Percentiles rank a stretch among this genome's conserved stretches.
These are phyloP conservation scores for Whalleya microplaca DNA, from an alignment of 2,329 filamentous ascomycete species.

Conservation along the genomic window DNA sequence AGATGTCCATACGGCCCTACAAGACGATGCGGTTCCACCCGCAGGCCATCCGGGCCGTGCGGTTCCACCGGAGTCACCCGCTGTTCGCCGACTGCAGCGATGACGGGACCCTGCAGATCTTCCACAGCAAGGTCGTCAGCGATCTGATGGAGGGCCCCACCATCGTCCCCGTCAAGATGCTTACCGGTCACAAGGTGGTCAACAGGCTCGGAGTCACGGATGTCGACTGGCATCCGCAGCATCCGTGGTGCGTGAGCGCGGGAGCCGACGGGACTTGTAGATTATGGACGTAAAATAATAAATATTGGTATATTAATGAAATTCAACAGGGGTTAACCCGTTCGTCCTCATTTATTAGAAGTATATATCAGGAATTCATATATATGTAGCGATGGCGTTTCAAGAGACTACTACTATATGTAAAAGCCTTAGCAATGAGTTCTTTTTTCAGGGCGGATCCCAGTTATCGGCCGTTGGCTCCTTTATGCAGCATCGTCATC, in stretches of 20 bases:
- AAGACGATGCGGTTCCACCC: constrained; percentile 95
- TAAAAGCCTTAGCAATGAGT: not conserved
- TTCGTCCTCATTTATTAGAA: not conserved
- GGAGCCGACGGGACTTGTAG: constrained; percentile 92
- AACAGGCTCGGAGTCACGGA: constrained; percentile 89
- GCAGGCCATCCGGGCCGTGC: constrained; percentile 87
- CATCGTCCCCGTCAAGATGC: constrained; percentile 93
- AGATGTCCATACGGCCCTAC: constrained; percentile 87
- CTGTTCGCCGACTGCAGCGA: constrained; percentile 95
- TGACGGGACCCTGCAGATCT: constrained; percentile 92
- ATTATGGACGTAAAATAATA: constrained; percentile 70
- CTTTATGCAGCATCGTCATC: no score
- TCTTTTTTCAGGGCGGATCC: no score
- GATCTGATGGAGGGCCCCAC: constrained; percentile 96
- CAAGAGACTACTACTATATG: constrained; percentile 2
- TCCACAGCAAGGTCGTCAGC: constrained; percentile 93
- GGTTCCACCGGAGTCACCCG: constrained; percentile 78
- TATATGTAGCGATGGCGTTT: constrained; percentile 13
- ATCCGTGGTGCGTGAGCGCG: constrained; percentile 93
- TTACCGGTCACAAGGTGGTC: constrained; percentile 86
- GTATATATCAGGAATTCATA: constrained; percentile 8
- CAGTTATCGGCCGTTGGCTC: no score
- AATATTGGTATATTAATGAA: not conserved
- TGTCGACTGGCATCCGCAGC: constrained; percentile 91
- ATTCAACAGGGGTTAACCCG: not conserved